Evolutionary conservation across 345 rosid species (phyloP).

Genomic region (Rhizophora apiculata): DNA sequence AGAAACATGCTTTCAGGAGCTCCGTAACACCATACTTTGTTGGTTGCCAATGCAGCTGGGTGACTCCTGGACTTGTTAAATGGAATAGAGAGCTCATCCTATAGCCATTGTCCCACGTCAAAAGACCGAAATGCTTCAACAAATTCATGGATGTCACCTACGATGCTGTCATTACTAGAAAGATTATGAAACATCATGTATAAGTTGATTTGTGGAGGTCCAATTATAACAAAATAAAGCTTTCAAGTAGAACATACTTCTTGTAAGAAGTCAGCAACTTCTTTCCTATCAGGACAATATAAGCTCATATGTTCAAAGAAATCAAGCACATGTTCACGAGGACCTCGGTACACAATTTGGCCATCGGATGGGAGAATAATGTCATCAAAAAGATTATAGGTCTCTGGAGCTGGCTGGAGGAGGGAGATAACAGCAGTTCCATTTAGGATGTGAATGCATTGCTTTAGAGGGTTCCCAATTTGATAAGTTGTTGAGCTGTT

Average conservation of each 20-base stretch:
- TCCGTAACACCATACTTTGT: constrained; percentile 50
- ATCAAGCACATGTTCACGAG: constrained; percentile 47
- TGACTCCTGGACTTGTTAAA: constrained; percentile 50
- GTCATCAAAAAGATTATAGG: constrained; percentile 65
- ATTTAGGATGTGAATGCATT: constrained; percentile 57
- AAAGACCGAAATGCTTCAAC: constrained; percentile 50
- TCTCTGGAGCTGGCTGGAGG: constrained; percentile 84
- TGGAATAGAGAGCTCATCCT: constrained; percentile 43
- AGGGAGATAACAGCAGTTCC: constrained; percentile 67
- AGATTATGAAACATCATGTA: background rate
- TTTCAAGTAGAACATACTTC: constrained; percentile 37
- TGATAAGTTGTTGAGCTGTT: constrained; percentile 79
- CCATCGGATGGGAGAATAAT: constrained; percentile 62
- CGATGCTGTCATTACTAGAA: constrained; percentile 6
- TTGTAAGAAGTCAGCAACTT: constrained; percentile 71
- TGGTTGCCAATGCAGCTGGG: constrained; percentile 51
- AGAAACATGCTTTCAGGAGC: constrained; percentile 46
- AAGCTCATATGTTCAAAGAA: constrained; percentile 68
- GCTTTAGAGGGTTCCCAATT: constrained; percentile 69
- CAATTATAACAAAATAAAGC: background rate
- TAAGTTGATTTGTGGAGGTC: background rate
- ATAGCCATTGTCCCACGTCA: constrained; percentile 34
- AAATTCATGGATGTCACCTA: constrained; percentile 69
- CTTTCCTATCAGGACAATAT: constrained; percentile 74
- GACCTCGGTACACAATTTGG: constrained; percentile 4